phyloP scores from a whole-genome alignment of 2,329 filamentous ascomycete species.

The Ceratocystis lukuohia region DNA sequence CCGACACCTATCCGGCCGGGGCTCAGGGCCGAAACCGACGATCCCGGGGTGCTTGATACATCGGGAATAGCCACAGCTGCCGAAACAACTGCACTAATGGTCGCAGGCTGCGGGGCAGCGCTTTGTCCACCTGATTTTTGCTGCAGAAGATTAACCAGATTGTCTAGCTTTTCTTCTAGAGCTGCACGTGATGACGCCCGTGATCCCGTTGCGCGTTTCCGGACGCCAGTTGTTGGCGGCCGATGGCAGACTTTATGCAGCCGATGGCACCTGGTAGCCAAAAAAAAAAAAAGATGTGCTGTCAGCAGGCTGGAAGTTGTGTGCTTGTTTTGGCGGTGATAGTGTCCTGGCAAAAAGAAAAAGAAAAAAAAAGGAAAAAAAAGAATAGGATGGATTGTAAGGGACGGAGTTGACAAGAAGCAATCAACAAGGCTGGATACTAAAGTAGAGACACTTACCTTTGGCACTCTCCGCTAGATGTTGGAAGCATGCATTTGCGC shows the following conservation, averaged over 20 bases:
- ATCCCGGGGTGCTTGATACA: background rate
- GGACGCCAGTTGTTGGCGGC: constrained; percentile 14
- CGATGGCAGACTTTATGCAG: constrained; percentile 30
- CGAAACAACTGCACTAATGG: background rate
- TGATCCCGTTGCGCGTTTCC: constrained; percentile 11
- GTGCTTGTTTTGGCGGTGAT: too few relatives aligned
- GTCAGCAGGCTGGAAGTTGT: background rate
- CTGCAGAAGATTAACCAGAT: constrained; percentile 24
- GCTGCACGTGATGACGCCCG: constrained; percentile 18
- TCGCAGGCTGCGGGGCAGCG: too few relatives aligned
- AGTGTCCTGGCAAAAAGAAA: background rate
- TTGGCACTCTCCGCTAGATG: constrained; percentile 25
- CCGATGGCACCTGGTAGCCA: constrained; percentile 27
- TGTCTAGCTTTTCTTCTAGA: constrained; percentile 25
- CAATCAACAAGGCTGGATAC: background rate
- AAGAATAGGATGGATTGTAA: background rate
- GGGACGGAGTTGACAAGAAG: background rate
- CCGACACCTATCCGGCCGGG: background rate
- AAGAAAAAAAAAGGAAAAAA: background rate
- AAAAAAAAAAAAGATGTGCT: background rate
- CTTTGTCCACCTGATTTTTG: constrained; percentile 11
- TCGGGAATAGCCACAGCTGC: background rate
- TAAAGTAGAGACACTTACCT: constrained; percentile 23
- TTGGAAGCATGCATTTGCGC: constrained; percentile 32
- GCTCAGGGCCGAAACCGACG: background rate